Base-by-base conservation (phyloP, 1,284 basidiomycete species). In the Sanghuangporus sanghuang region DNA sequence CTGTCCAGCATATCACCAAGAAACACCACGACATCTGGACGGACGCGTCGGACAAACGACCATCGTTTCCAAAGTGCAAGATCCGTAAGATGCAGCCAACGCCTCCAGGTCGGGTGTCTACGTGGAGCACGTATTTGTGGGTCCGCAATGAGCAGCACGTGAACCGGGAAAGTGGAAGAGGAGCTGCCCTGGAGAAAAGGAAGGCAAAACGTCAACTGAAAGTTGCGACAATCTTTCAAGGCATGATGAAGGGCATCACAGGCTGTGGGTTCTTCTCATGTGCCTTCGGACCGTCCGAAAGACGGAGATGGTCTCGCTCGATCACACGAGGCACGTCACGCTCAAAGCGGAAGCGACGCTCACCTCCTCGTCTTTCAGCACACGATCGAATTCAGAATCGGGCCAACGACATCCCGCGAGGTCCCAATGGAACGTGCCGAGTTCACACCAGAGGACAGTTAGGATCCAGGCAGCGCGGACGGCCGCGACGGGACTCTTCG, bases 1-100 rank as follows among this genome's bases (percentile, higher is more conserved):
- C 82, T 84, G 58, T 86, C 83, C 59, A 90, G 79, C 85, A 92
- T 85, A 74, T 92, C 88, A 23, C 94, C 94, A 21, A 95, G 77
- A 66, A 96, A 91, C 7, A 96, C 79, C 7, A 95, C 84, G 14
- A 79, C 81, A 71, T 95, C 80, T 54, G 53, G 53, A 11, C 35
- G 53, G 21, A 38, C n/a, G 5, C 53, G 53, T 5, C 49, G 32
- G 9, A 38, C 53, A 38, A 54, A 54, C 21, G 84, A 81, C 93
- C 93, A 95, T 68, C 80, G 86, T 74, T 90, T 90, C 61, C 84
- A 83, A 70, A 94, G 77, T 68, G 89, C 89, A 57, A 87, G 73
- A 69, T 93, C 86, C 67, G 85, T 83, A 57, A 87, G 80, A 76
- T 66, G 84, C 82, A 46, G 79, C 78, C 52, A 87, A 60, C 32